A percentile compares a stretch with the other conserved stretches of the same genome.
Conservation (phyloP, 169 alveolate species). For the Eimeria acervulina region DNA sequence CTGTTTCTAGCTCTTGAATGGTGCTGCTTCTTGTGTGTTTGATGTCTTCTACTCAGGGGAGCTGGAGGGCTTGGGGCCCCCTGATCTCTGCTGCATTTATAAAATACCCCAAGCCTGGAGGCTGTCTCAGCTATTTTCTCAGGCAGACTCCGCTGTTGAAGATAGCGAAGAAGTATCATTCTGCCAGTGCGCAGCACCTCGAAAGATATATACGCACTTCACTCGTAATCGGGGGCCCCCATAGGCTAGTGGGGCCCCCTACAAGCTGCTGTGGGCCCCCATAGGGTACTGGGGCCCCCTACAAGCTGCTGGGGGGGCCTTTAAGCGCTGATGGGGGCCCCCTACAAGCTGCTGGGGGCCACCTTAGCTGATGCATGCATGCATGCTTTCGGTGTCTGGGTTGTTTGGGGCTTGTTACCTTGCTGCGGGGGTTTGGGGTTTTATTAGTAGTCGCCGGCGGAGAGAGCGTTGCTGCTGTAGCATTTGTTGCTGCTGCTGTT, state of each 20-base stretch:
- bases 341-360: not conserved
- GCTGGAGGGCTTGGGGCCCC: slow-evolving; percentile 62
- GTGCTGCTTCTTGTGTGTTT: not conserved
- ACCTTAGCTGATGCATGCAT: not conserved
- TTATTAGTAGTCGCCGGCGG: too few species aligned
- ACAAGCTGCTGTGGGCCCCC: too few species aligned
- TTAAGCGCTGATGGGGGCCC: too few species aligned
- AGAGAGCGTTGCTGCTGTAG: not conserved
- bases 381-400: not conserved
- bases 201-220: too few species aligned
- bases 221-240: too few species aligned
- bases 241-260: too few species aligned
- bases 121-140: not conserved
- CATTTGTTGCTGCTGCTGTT: not conserved
- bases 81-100: slow-evolving; percentile 37
- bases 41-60: not conserved
- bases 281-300: too few species aligned
- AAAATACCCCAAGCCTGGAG: not conserved
- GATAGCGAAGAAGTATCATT: not conserved
- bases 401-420: not conserved
- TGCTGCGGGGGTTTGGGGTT: not conserved
- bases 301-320: too few species aligned
- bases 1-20: not conserved
- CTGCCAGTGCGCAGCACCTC: slow-evolving; percentile 1
- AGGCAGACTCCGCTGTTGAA: not conserved